Conservation (phyloP, 2,329 filamentous ascomycete species). For the Xylariaceae sp. region DNA sequence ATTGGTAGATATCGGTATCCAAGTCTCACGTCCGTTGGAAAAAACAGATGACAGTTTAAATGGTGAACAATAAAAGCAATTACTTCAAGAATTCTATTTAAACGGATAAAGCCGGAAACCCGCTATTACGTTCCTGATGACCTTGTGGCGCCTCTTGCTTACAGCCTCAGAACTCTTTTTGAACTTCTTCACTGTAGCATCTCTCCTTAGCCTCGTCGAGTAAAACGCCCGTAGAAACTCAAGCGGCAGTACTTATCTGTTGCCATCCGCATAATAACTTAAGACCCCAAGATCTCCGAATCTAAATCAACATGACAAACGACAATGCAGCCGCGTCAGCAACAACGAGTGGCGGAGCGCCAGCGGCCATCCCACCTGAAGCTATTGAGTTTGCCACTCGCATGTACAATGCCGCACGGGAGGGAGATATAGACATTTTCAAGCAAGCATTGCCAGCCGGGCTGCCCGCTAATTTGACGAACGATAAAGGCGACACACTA, state of each 20-base stretch:
- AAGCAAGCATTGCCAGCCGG: conserved; percentile 68
- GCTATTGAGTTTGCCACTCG: conserved; percentile 69
- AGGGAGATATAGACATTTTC: conserved; percentile 64
- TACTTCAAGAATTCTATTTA: too few relatives aligned
- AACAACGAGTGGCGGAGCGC: not conserved
- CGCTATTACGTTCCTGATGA: not conserved
- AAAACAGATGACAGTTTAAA: too few relatives aligned
- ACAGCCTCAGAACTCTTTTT: conserved; percentile 6
- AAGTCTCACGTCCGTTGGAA: too few relatives aligned
- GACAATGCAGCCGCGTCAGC: conserved; percentile 9
- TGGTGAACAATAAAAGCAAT: too few relatives aligned
- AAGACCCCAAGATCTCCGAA: not conserved
- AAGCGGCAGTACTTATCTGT: too few relatives aligned
- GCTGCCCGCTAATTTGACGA: conserved; percentile 72
- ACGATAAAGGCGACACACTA: conserved; percentile 75
- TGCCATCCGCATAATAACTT: too few relatives aligned
- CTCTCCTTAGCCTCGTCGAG: too few relatives aligned
- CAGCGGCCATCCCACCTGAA: conserved; percentile 60
- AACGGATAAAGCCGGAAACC: not conserved
- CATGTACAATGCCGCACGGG: conserved; percentile 70
- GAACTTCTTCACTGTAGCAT: not conserved
- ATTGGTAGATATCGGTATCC: too few relatives aligned
- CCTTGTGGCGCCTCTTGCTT: not conserved
- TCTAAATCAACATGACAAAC: conserved; percentile 28
- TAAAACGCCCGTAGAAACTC: too few relatives aligned